Evolutionary conservation across 116 monocot genomes (phyloP), one percentile per base, ranked within the genome.

Genomic region (Zostera marina): DNA sequence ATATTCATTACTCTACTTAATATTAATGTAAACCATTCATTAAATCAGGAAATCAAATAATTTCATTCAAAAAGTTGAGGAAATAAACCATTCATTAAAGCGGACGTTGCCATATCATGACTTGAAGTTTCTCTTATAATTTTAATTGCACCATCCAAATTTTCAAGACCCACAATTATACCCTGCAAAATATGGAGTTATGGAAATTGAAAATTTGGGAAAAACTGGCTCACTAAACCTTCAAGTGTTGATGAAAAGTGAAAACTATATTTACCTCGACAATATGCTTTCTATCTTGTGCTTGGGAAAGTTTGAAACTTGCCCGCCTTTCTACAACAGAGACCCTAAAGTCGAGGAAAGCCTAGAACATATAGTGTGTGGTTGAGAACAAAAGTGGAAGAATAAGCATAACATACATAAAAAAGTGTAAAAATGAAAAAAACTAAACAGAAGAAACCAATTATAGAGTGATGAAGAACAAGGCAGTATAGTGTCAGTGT

Each of bases 271-370:
- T 20, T 77, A 98, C 98, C 91, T 98, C 91, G 2, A 98, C 77
- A 63, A 90, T 83, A 66, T 98, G 98, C 44, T 55, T 80, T 60
- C 98, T 74, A 21, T 80, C 76, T 71, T 72, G 64, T 63, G 98
- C 91, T 56, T 81, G 91, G 44, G 78, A 80, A 61, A 90, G 91
- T 62, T 90, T 90, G 77, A 70, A 91, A 68, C 62, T 91, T 22
- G 98, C 78, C 74, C 98, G 91, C 41, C 98, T 90, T 78, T 91
- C 91, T 58, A 91, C 74, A 54, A 98, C 76, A 43, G 78, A 87
- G 48, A 80, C 78, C 76, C 98, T 80, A 69, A 98, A 98, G 54
- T 98, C 86, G 55, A 98, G 72, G 60, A 98, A 98, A 7, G 86
- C 83, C 98, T 98, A 75, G 32, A 76, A 63, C 21, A 67, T 23